Evolutionary conservation across 2,329 filamentous ascomycete genomes (phyloP).

Genomic region (Aspergillus udagawae): DNA sequence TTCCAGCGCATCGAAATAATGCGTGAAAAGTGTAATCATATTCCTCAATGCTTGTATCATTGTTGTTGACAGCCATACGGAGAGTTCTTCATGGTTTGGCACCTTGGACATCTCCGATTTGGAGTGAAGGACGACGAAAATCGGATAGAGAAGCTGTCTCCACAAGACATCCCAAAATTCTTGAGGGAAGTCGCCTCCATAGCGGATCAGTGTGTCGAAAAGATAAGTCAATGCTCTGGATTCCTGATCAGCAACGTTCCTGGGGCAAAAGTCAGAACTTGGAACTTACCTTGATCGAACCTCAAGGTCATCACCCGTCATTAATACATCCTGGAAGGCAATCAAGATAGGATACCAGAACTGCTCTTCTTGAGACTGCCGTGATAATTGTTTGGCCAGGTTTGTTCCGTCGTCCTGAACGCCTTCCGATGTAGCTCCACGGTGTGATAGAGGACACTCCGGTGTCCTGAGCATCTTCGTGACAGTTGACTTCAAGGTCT

Average conservation of each 20-base stretch:
- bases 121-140: slow-evolving; percentile 96
- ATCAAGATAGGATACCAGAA: slow-evolving; percentile 99
- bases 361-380: slow-evolving; percentile 89
- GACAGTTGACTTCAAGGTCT: slow-evolving; percentile 88
- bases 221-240: slow-evolving; percentile 81
- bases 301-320: slow-evolving; percentile 98
- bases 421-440: slow-evolving; percentile 46
- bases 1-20: slow-evolving; percentile 93
- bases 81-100: slow-evolving; percentile 91
- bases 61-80: slow-evolving; percentile 97
- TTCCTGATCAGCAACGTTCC: slow-evolving; percentile 5
- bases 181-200: slow-evolving; percentile 84
- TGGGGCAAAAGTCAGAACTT: neutral
- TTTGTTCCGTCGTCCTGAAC: slow-evolving; percentile 44
- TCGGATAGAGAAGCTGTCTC: slow-evolving; percentile 94
- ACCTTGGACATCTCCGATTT: slow-evolving; percentile 96
- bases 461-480: slow-evolving; percentile 93
- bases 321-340: slow-evolving; percentile 96
- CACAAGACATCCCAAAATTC: slow-evolving; percentile 99
- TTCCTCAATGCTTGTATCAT: slow-evolving; percentile 98
- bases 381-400: slow-evolving; percentile 60
- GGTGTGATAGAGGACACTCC: slow-evolving; percentile 83
- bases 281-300: slow-evolving; percentile 63
- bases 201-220: slow-evolving; percentile 85
- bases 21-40: slow-evolving; percentile 98